Evolutionary conservation across 805 yeast genomes (phyloP).

Genomic region (Hemisphaericaspora nanyangensis): DNA sequence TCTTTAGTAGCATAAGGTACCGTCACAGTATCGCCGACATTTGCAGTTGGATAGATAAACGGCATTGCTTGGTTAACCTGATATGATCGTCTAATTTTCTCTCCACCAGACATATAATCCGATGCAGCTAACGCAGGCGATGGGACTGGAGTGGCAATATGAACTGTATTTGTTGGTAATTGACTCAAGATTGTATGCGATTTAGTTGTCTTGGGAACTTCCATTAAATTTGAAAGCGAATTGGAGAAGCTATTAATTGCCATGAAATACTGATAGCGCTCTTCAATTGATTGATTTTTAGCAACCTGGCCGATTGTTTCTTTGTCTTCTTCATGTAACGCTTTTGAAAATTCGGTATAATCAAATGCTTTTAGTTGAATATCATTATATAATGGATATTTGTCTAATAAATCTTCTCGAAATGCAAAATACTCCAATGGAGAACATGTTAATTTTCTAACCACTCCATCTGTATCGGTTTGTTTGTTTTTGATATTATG

Average conservation of each 20-base stretch:
- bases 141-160: constrained; percentile 85
- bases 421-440: constrained; percentile 85
- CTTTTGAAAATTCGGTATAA: constrained; percentile 16
- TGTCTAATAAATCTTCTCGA: constrained; percentile 64
- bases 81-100: constrained; percentile 49
- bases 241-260: constrained; percentile 42
- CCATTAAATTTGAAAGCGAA: constrained; percentile 58
- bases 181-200: constrained; percentile 40
- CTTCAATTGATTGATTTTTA: constrained; percentile 7
- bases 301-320: constrained; percentile 8
- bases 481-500: constrained; percentile 31
- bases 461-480: constrained; percentile 15
- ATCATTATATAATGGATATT: constrained; percentile 74
- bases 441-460: constrained; percentile 49
- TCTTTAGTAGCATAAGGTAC: constrained; percentile 77
- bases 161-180: constrained; percentile 53
- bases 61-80: constrained; percentile 70
- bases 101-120: constrained; percentile 45
- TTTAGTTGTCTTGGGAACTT: constrained; percentile 52
- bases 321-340: constrained; percentile 26
- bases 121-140: constrained; percentile 60
- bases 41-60: constrained; percentile 50
- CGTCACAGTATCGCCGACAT: neutral
- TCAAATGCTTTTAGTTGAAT: constrained; percentile 31
- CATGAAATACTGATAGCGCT: constrained; percentile 30